Evolutionary conservation across 2,329 filamentous ascomycete species (phyloP).

Genomic region (Hymenoscyphus linearis): DNA sequence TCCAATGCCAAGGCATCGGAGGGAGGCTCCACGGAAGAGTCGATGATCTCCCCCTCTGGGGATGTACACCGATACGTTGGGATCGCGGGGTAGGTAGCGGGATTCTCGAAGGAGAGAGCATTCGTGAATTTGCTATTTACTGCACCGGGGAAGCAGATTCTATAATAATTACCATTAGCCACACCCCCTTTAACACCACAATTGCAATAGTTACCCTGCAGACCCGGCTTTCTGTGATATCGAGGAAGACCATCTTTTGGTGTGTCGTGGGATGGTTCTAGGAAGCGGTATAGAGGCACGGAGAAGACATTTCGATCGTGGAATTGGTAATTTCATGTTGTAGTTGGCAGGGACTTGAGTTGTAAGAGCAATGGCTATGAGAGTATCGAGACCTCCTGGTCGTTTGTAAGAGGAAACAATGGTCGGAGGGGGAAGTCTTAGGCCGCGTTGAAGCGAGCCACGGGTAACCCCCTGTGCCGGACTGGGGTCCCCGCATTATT

Average conservation of each 20-base stretch:
- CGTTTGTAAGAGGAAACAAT: background rate
- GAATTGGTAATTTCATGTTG: slow-evolving; percentile 4
- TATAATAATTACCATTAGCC: slow-evolving; percentile 40
- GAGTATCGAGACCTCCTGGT: background rate
- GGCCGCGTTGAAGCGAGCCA: background rate
- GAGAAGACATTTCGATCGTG: background rate
- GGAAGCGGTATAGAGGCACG: background rate
- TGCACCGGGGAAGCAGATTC: slow-evolving; percentile 72
- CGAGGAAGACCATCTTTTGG: slow-evolving; percentile 24
- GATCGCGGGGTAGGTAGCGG: slow-evolving; percentile 68
- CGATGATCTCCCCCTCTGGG: slow-evolving; percentile 79
- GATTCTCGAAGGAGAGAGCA: slow-evolving; percentile 69
- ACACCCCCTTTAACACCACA: background rate
- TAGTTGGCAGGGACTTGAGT: background rate
- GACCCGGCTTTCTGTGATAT: slow-evolving; percentile 26
- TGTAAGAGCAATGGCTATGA: background rate
- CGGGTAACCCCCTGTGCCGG: background rate
- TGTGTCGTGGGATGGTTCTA: background rate
- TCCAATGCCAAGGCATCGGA: slow-evolving; percentile 24
- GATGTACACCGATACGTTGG: slow-evolving; percentile 70
- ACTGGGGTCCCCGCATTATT: background rate
- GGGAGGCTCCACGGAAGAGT: slow-evolving; percentile 59
- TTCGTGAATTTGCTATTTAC: slow-evolving; percentile 90
- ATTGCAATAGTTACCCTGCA: slow-evolving; percentile 21
- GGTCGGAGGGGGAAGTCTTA: background rate